Conservation (phyloP, 495 filamentous ascomycete species). For the Rhypophila decipiens region DNA sequence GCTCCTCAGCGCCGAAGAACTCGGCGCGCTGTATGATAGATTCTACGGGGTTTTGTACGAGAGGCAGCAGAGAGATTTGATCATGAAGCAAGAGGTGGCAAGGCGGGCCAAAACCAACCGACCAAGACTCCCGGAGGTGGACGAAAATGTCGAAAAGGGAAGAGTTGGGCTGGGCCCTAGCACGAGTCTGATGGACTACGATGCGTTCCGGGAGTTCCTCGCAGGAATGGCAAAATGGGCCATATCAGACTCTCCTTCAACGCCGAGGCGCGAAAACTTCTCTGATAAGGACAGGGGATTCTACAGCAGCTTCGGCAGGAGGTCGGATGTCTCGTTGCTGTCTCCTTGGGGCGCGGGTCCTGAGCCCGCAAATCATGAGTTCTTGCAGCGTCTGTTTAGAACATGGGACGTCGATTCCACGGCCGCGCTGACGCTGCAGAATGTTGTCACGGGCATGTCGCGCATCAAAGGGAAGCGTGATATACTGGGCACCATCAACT, state of each 20-base stretch:
- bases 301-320: constrained; percentile 46
- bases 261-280: constrained; percentile 48
- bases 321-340: constrained; percentile 33
- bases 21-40: constrained; percentile 83
- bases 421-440: constrained; percentile 73
- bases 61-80: constrained; percentile 71
- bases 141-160: constrained; percentile 57
- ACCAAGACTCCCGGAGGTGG: constrained; percentile 45
- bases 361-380: constrained; percentile 91
- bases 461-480: constrained; percentile 86
- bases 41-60: constrained; percentile 91
- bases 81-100: constrained; percentile 68
- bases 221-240: constrained; percentile 88
- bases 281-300: constrained; percentile 44
- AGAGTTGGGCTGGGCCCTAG: constrained; percentile 87
- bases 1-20: constrained; percentile 72
- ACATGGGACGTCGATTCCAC: constrained; percentile 77
- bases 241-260: constrained; percentile 63
- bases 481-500: constrained; percentile 94
- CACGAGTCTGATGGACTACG: constrained; percentile 88
- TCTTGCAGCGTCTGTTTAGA: constrained; percentile 81
- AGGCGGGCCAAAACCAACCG: constrained; percentile 54
- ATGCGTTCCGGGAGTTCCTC: constrained; percentile 89
- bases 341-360: constrained; percentile 72
- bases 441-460: constrained; percentile 86